Evolutionary conservation across 139 green algal genomes (phyloP).

Genomic region (Ostreobium quekettii): DNA sequence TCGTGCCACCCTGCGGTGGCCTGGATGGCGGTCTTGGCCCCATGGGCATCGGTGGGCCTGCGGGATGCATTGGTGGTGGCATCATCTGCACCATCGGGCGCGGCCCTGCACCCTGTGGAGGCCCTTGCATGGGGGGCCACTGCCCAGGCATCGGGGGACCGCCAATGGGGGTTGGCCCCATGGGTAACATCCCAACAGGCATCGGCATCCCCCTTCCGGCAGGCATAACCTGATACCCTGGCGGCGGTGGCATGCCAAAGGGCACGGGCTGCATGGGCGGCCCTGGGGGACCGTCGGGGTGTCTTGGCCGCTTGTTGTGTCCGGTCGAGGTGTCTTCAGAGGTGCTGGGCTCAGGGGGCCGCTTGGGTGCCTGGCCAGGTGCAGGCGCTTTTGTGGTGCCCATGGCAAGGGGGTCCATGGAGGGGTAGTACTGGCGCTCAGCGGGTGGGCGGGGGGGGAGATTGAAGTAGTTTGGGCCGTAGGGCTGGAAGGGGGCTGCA

Average conservation of each 20-base stretch:
- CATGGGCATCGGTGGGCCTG: no score
- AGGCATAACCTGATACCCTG: no score
- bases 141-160: no score
- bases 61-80: no score
- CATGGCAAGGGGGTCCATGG: constrained; percentile 51
- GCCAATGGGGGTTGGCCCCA: no score
- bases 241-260: background rate
- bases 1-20: no score
- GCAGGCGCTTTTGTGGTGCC: constrained; percentile 18
- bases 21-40: no score
- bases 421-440: constrained; percentile 31
- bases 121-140: no score
- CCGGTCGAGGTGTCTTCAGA: background rate
- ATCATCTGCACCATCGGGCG: no score
- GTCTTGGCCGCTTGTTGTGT: background rate
- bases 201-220: no score
- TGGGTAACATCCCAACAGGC: no score
- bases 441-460: constrained; percentile 11
- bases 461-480: constrained; percentile 31
- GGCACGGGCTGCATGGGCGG: background rate
- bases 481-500: background rate
- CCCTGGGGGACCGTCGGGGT: background rate
- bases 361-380: background rate
- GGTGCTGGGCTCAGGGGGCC: background rate
- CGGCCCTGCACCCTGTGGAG: no score